These are phyloP conservation scores for Cryptosporidium andersoni DNA, from an alignment of 169 alveolate genomes.

Conservation along the genomic window DNA sequence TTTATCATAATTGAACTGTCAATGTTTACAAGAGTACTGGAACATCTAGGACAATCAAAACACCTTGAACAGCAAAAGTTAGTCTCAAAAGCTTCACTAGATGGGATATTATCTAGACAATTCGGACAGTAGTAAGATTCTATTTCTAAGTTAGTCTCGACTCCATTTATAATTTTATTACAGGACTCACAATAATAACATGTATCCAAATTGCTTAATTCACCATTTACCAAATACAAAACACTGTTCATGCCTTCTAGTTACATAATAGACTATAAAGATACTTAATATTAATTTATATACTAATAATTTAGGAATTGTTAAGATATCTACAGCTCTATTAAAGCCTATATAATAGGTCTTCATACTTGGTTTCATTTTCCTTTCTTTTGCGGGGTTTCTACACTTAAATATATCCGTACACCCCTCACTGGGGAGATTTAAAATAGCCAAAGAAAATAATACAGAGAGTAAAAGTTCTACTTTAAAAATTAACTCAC, in stretches of 20 bases:
- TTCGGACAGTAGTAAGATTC: slow-evolving; percentile 79
- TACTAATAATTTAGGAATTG: no score
- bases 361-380: no score
- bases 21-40: background rate
- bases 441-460: background rate
- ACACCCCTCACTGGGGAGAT: no score
- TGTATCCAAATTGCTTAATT: slow-evolving; percentile 5
- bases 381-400: no score
- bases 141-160: slow-evolving; percentile 72
- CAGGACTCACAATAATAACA: slow-evolving; percentile 70
- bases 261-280: background rate
- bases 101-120: slow-evolving; percentile 77
- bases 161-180: slow-evolving; percentile 23
- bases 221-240: slow-evolving; percentile 16
- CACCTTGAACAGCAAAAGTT: slow-evolving; percentile 75
- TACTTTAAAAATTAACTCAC: background rate
- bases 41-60: slow-evolving; percentile 78
- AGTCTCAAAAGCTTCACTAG: slow-evolving; percentile 75
- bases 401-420: no score
- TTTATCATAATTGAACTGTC: no score
- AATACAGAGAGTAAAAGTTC: background rate
- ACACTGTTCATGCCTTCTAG: slow-evolving; percentile 5
- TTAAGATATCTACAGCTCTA: no score
- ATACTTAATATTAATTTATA: no score
- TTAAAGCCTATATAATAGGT: no score